phyloP scores from a whole-genome alignment of 805 yeast genomes.

The Candida silvicultrix region DNA sequence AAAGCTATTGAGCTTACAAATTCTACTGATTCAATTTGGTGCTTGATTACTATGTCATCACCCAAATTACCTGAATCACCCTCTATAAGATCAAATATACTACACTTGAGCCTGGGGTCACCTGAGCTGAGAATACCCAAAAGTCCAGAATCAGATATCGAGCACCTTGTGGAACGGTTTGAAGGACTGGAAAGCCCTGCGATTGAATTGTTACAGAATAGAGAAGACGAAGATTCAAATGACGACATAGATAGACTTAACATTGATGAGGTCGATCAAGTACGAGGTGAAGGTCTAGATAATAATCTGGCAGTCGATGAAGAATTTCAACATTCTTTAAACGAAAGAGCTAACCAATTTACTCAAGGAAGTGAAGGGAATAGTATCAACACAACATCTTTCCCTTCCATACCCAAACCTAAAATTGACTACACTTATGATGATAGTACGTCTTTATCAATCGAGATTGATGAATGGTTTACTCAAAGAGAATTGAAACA shows the following conservation, averaged over 20 bases:
- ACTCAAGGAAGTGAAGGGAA: slow-evolving; percentile 6
- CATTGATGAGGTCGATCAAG: slow-evolving; percentile 41
- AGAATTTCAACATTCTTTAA: slow-evolving; percentile 25
- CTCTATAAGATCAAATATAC: background rate
- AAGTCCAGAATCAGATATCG: background rate
- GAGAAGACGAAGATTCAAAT: slow-evolving; percentile 15
- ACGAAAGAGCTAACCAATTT: slow-evolving; percentile 30
- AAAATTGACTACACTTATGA: slow-evolving; percentile 36
- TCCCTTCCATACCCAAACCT: slow-evolving; percentile 31
- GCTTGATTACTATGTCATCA: no score
- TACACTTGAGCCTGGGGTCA: background rate
- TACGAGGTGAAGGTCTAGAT: slow-evolving; percentile 28
- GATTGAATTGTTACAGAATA: slow-evolving; percentile 3
- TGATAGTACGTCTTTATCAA: slow-evolving; percentile 28
- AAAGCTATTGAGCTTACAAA: no score
- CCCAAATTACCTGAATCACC: background rate
- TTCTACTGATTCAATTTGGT: no score
- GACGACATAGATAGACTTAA: slow-evolving; percentile 24
- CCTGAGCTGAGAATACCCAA: background rate
- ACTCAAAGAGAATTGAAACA: slow-evolving; percentile 21
- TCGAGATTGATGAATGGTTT: slow-evolving; percentile 46
- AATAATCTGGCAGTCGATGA: slow-evolving; percentile 25
- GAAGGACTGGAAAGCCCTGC: background rate
- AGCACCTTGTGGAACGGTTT: background rate
- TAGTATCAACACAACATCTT: slow-evolving; percentile 10